A percentile compares a stretch with the other conserved stretches of the same genome.
Evolutionary conservation across 1,284 basidiomycete genomes (phyloP).

Genomic region (Heterobasidion parviporum): DNA sequence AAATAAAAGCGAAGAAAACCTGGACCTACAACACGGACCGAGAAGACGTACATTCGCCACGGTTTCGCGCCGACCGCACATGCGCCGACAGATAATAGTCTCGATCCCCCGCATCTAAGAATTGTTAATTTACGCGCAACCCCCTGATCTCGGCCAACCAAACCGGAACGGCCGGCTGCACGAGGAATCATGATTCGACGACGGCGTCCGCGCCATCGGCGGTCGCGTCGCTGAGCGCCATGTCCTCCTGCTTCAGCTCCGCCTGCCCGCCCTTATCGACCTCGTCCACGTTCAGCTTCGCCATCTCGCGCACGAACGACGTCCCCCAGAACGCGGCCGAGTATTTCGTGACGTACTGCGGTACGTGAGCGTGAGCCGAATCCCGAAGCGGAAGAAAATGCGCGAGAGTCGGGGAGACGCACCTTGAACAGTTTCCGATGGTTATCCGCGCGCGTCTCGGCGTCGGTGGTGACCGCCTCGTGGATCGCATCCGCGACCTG

Average conservation of each 20-base stretch:
- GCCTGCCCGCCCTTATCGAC: conserved; percentile 33
- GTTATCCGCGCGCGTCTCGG: conserved; percentile 78
- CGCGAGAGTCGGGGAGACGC: not conserved
- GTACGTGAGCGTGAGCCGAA: not conserved
- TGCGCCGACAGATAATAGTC: too few relatives aligned
- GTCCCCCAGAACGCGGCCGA: conserved; percentile 90
- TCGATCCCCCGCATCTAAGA: too few relatives aligned
- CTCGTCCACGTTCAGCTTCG: conserved; percentile 22
- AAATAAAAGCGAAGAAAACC: too few relatives aligned
- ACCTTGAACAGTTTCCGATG: conserved; percentile 87
- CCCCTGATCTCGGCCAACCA: too few relatives aligned
- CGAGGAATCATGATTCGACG: too few relatives aligned
- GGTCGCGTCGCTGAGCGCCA: not conserved
- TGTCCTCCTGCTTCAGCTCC: conserved; percentile 16
- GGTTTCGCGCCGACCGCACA: too few relatives aligned
- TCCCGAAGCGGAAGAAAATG: conserved; percentile 9
- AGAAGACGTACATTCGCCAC: too few relatives aligned
- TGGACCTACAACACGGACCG: too few relatives aligned
- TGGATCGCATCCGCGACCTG: conserved; percentile 95
- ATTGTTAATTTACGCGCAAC: too few relatives aligned
- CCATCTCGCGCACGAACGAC: conserved; percentile 83
- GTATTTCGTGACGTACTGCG: conserved; percentile 85
- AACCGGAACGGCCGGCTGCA: too few relatives aligned
- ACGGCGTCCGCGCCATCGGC: too few relatives aligned
- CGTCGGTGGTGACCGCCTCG: conserved; percentile 86